Conservation (phyloP, 2,329 filamentous ascomycete genomes). For the Lasiodiplodia theobromae region DNA sequence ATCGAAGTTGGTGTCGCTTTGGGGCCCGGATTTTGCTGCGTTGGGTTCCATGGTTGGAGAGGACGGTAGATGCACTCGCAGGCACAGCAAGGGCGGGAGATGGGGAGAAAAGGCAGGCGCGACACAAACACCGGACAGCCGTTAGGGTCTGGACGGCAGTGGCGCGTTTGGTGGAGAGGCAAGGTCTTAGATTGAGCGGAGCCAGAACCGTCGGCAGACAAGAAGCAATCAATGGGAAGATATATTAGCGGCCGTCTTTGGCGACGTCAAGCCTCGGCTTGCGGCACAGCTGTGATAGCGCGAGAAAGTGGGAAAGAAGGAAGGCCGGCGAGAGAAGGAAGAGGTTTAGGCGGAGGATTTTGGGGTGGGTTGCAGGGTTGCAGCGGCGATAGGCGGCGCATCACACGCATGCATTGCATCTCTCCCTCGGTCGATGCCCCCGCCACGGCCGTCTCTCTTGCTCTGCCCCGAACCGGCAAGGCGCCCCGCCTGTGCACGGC, state of each 20-base stretch:
- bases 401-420: constrained; percentile 19
- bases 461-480: constrained; percentile 33
- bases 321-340: constrained; percentile 32
- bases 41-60: constrained; percentile 1
- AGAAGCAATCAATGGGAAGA: constrained; percentile 1
- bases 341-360: background rate
- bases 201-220: background rate
- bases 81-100: background rate
- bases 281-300: constrained; percentile 11
- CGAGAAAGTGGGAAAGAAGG: constrained; percentile 28
- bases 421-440: constrained; percentile 27
- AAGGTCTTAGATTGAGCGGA: background rate
- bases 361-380: constrained; percentile 6
- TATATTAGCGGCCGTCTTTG: background rate
- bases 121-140: background rate
- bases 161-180: constrained; percentile 14
- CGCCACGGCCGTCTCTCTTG: constrained; percentile 29
- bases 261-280: background rate
- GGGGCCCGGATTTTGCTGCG: background rate
- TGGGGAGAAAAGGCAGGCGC: background rate
- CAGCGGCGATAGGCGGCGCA: constrained; percentile 14
- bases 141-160: background rate
- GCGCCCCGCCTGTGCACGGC: constrained; percentile 2
- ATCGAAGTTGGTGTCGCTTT: constrained; percentile 18
- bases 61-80: background rate